These are phyloP conservation scores for Sistotremastrum niveocremeum DNA, from an alignment of 768 basidiomycete species.

Conservation along the genomic window DNA sequence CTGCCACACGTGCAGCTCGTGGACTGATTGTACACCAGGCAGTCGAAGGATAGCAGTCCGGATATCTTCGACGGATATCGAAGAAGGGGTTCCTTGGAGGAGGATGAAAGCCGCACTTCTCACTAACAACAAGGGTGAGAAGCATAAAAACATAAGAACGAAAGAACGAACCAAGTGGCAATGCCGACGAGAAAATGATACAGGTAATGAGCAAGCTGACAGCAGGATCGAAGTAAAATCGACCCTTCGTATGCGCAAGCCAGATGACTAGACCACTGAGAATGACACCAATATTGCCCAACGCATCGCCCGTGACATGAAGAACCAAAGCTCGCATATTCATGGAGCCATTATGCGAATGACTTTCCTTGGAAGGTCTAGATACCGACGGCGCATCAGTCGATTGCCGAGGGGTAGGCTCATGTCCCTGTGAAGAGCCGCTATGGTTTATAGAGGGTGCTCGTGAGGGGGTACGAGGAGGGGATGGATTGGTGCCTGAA, in stretches of 20 bases:
- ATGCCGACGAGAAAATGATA: conserved; percentile 38
- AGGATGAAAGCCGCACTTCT: conserved; percentile 34
- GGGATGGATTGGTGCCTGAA: conserved; percentile 4
- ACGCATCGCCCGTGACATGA: conserved; percentile 39
- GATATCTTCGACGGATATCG: conserved; percentile 31
- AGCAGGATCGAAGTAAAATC: conserved; percentile 43
- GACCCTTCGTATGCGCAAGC: conserved; percentile 28
- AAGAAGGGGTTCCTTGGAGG: conserved; percentile 32
- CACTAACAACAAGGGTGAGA: conserved; percentile 6
- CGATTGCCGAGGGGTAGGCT: too few relatives aligned
- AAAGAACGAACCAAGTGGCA: conserved; percentile 34
- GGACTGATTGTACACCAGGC: conserved; percentile 30
- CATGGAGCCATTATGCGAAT: too few relatives aligned
- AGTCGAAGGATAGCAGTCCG: conserved; percentile 23
- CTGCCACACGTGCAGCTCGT: conserved; percentile 39
- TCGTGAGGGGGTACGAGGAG: background rate
- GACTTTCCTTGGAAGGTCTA: too few relatives aligned
- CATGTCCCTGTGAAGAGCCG: background rate
- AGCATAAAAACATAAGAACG: conserved; percentile 7
- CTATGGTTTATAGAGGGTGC: too few relatives aligned
- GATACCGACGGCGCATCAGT: too few relatives aligned
- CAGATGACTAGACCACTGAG: conserved; percentile 36
- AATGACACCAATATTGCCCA: conserved; percentile 45
- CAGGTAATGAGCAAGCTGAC: conserved; percentile 35
- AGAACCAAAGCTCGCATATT: conserved; percentile 27